Conservation (phyloP, 768 basidiomycete genomes). For the Collybiopsis luxurians region DNA sequence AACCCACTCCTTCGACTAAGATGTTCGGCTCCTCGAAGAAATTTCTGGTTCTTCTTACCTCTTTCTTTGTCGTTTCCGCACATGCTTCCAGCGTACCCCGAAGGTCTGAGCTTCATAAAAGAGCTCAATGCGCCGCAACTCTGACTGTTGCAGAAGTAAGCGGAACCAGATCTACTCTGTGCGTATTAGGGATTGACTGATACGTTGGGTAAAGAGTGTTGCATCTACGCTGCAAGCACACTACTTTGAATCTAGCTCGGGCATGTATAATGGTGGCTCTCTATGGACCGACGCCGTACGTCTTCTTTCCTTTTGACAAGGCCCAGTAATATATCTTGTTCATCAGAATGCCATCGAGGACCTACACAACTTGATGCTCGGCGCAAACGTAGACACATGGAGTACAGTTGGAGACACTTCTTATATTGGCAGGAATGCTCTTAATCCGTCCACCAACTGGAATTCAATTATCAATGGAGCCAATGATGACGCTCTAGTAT, state of each 20-base stretch:
- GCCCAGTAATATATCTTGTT: background rate
- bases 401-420: slow-evolving; percentile 37
- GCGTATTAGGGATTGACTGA: too few relatives aligned
- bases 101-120: slow-evolving; percentile 10
- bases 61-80: slow-evolving; percentile 3
- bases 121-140: slow-evolving; percentile 15
- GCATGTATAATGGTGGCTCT: slow-evolving; percentile 46
- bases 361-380: slow-evolving; percentile 57
- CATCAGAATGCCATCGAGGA: slow-evolving; percentile 54
- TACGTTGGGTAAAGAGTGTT: too few relatives aligned
- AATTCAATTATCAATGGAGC: slow-evolving; percentile 39
- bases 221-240: slow-evolving; percentile 14
- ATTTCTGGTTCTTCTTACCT: background rate
- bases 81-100: slow-evolving; percentile 6
- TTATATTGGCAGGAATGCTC: slow-evolving; percentile 42
- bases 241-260: slow-evolving; percentile 38
- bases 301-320: background rate
- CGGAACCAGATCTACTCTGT: background rate
- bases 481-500: slow-evolving; percentile 52
- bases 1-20: background rate
- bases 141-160: slow-evolving; percentile 14
- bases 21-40: background rate
- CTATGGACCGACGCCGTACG: slow-evolving; percentile 58
- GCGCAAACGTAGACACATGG: slow-evolving; percentile 39
- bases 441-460: slow-evolving; percentile 42